phyloP scores from a whole-genome alignment of 2,329 filamentous ascomycete genomes.

The Aureobasidium pullulans region DNA sequence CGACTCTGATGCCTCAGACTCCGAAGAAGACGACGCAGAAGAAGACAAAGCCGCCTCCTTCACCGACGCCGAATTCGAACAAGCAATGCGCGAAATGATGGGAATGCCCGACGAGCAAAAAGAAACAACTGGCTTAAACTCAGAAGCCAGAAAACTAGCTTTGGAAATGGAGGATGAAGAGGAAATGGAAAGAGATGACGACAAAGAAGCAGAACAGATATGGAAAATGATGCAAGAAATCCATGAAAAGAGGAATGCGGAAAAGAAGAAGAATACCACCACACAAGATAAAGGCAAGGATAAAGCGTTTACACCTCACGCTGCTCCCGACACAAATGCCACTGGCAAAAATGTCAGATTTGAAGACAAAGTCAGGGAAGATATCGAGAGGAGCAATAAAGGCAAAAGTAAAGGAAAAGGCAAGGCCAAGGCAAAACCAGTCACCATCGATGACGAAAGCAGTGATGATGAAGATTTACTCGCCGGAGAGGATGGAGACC shows the following conservation, averaged over 20 bases:
- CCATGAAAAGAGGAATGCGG: conserved; percentile 44
- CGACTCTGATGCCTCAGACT: conserved; percentile 25
- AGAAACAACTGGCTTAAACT: conserved; percentile 26
- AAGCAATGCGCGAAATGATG: conserved; percentile 91
- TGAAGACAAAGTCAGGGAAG: background rate
- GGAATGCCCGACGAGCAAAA: conserved; percentile 48
- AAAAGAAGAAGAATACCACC: conserved; percentile 11
- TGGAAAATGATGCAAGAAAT: conserved; percentile 66
- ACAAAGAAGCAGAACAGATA: conserved; percentile 57
- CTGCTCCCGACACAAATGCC: background rate
- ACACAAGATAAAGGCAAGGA: conserved; percentile 24
- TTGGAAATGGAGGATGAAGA: conserved; percentile 38
- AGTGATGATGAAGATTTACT: conserved; percentile 36
- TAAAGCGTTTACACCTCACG: conserved; percentile 14
- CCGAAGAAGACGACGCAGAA: conserved; percentile 31
- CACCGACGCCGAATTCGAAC: conserved; percentile 75
- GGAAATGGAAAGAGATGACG: conserved; percentile 39
- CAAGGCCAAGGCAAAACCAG: conserved; percentile 25
- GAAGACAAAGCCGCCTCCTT: conserved; percentile 73
- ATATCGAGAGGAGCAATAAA: background rate
- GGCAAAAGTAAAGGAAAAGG: conserved; percentile 16
- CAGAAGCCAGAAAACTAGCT: conserved; percentile 29
- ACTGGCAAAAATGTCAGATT: conserved; percentile 13
- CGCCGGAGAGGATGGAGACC: conserved; percentile 51
- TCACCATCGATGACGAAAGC: conserved; percentile 44